These are phyloP conservation scores for Diaporthe citri DNA, from an alignment of 2,329 filamentous ascomycete genomes.

Conservation along the genomic window DNA sequence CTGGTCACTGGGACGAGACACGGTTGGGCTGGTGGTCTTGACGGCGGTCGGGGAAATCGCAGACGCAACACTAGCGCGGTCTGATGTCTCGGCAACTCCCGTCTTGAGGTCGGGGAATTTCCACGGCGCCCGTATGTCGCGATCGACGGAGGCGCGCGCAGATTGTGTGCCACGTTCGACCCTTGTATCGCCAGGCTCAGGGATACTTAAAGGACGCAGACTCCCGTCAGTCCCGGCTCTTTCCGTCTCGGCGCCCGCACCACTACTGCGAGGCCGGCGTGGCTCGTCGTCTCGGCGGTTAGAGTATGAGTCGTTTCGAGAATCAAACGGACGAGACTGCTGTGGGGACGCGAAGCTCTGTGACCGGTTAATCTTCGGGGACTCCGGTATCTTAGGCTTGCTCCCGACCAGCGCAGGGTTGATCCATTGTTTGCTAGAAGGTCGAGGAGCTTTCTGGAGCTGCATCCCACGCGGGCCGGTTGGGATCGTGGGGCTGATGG, in stretches of 20 bases:
- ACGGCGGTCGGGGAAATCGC: constrained; percentile 38
- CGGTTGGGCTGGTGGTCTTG: constrained; percentile 37
- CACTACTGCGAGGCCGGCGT: constrained; percentile 65
- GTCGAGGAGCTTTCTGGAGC: constrained; percentile 56
- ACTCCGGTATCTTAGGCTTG: constrained; percentile 58
- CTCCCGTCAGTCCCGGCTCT: constrained; percentile 51
- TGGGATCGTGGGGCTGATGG: constrained; percentile 63
- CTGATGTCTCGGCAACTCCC: constrained; percentile 40
- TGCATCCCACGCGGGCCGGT: constrained; percentile 67
- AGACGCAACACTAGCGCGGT: constrained; percentile 39
- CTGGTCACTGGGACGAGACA: constrained; percentile 32
- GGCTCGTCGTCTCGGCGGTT: constrained; percentile 58
- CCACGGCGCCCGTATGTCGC: constrained; percentile 44
- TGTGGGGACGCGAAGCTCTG: constrained; percentile 62
- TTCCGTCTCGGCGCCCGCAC: constrained; percentile 61
- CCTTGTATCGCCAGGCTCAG: constrained; percentile 61
- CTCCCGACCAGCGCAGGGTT: constrained; percentile 62
- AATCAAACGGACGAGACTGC: constrained; percentile 48
- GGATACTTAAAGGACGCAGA: constrained; percentile 55
- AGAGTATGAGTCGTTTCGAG: constrained; percentile 52
- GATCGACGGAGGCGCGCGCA: constrained; percentile 49
- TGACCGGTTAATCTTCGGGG: constrained; percentile 64
- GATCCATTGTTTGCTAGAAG: constrained; percentile 72
- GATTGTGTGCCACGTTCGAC: constrained; percentile 56
- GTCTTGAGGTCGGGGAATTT: constrained; percentile 42